Evolutionary conservation across 352 stramenopile species (phyloP), one percentile per base, ranked within the genome.

Genomic region (Hyaloperonospora arabidopsidis): DNA sequence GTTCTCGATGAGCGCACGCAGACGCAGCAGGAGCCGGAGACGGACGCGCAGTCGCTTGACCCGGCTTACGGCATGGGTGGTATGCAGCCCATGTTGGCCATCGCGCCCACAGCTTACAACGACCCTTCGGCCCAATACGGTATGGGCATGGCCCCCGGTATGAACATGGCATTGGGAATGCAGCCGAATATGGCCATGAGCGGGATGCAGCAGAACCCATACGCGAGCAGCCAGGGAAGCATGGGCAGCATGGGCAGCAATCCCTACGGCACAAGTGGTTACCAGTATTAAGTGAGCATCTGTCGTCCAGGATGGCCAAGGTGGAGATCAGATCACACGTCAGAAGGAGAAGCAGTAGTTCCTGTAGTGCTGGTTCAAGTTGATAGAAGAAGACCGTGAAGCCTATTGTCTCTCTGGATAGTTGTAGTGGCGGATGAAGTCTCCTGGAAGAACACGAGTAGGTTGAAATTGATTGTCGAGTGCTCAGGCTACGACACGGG

Each of bases 1-100:
- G 79, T 72, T 10, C 74, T 99, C 38, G 89, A 97, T 50, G 84
- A 95, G 52, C 84, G 87, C 65, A 96, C 86, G 23, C 76, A 80
- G 64, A 74, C 80, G 50, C 79, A 87, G 64, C 78, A 91, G 54
- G 79, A 93, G 45, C 63, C 86, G 15, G 67, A 79, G 36, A 70
- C 72, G 12, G 79, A 87, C 23, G 63, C 74, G 1, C 54, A 73
- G 28, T 52, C 57, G 15, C 70, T 91, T 0, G 81, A 94, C 54
- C 69, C 80, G 1, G 69, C 63, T 2, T 91, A 89, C 47, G 78
- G 72, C 35, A 89, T 94, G 81, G 80, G 72, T 7, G 79, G 74
- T 46, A 73, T 91, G 68, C 75, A 88, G 59, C 84, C 80, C 15
- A 82, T 93, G 48, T 74, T 94, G 65, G 68, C 74, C 51, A 90